Base-by-base conservation (phyloP, 306 rosid species). In the Dryas drummondii region DNA sequence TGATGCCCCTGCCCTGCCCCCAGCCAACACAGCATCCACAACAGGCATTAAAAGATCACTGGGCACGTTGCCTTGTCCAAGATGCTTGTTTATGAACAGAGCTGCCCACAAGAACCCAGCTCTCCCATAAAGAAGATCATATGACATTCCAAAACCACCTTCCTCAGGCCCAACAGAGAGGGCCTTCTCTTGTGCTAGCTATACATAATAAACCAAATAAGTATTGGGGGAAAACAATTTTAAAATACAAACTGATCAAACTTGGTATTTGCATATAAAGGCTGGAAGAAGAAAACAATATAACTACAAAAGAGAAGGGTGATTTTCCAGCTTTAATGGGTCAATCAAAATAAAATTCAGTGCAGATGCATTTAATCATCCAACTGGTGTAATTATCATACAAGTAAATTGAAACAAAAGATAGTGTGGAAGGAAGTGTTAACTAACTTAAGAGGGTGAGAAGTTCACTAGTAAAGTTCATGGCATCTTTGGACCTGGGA, bases 131-230 rank as follows among this genome's bases (percentile, higher is more conserved):
- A 89, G 89, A 70, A 94, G 96, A 80, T 94, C 98, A 63, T 94
- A 94, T 48, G 98, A 94, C 98, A 94, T 91, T 63, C 98, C 97
- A 41, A 94, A 90, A 68, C 98, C 98, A n/a, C 98, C 98, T 85
- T 94, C 98, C 71, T 94, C 96, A 0, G 97, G 94, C 77, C 98
- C 98, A 68, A 87, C 82, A 2, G 98, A 91, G 3, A 94, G 84
- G 17, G 96, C 96, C 77, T 82, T 83, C 86, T 94, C 98, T 69
- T 85, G 84, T 49, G 92, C 93, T 3, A 90, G 85, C 98, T 91
- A 13, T 37, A 49, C 44, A 76, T 74, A 58, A 64, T 65, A 4
- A 76, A 51, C 45, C 52, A 40, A 17, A 44, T 37, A 51, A 40
- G 72, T 27, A 5, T 50, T 41, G 7, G 6, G 22, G 27, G 37